Base-by-base conservation (phyloP, 352 stramenopile species). In the Phytophthora aleatoria region DNA sequence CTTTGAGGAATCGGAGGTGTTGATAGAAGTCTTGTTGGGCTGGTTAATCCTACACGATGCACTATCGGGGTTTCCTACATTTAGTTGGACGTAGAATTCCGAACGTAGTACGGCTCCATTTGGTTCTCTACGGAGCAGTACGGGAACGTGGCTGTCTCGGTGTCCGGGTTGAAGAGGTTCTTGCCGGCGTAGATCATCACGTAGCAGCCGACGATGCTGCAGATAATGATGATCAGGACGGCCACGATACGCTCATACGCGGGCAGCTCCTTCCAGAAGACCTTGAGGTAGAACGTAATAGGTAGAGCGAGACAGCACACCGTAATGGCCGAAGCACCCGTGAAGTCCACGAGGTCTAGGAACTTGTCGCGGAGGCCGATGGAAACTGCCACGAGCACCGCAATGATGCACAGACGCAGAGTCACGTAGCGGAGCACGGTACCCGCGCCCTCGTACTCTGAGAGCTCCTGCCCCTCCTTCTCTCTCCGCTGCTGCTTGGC, bases 201-300 rank as follows among this genome's bases (percentile, higher is more conserved):
- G 58, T 84, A 84, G 52, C 66, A 58, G 33, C 72, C 73, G 33
- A 81, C 59, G 7, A 63, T 60, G 5, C 57, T 53, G 42, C 73
- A 82, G 24, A 84, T 67, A n/a, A 73, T 38, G 11, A 80, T 71
- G 6, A 82, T 51, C 13, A 81, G 15, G n/a, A 66, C 10, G 9
- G 70, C 76, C 31, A 69, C 36, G 12, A 71, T 35, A 35, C 76
- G 73, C 45, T 84, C 76, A 59, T 78, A 78, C 3, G 81, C 38
- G 1, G 70, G 67, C 41, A 84, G 61, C 26, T 61, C 61, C 12
- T 31, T 57, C 70, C 73, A 79, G 44, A 79, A 64, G 20, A 72
- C 61, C 70, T 83, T 83, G 48, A 85, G 56, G 60, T 83, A 85
- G 53, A 85, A 81, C 24, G 72, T 39, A 30, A 83, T 68, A 31